These are phyloP conservation scores for Ogataea pilisensis DNA, from an alignment of 805 yeast species.

Conservation along the genomic window DNA sequence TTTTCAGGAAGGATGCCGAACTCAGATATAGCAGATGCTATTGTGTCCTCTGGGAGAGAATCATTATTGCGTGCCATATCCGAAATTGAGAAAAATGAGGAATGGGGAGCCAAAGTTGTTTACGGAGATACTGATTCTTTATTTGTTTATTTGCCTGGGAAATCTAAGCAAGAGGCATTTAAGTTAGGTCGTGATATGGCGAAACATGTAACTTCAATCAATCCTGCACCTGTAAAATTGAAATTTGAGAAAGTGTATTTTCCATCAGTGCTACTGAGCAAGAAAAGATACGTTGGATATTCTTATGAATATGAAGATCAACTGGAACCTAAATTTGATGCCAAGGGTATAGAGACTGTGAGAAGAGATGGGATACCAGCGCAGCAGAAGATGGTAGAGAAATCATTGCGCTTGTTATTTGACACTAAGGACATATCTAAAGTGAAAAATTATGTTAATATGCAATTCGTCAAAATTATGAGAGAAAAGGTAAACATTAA, in stretches of 20 bases:
- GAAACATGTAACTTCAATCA: conserved; percentile 49
- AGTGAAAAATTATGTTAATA: conserved; percentile 61
- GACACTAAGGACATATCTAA: conserved; percentile 65
- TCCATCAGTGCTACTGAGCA: conserved; percentile 77
- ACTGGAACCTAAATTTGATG: conserved; percentile 69
- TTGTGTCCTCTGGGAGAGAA: conserved; percentile 89
- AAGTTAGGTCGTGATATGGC: conserved; percentile 70
- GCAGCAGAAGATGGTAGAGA: conserved; percentile 76
- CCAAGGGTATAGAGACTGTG: conserved; percentile 94
- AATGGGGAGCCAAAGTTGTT: conserved; percentile 88
- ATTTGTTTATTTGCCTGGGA: conserved; percentile 87
- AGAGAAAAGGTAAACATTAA: conserved; percentile 61
- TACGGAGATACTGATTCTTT: conserved; percentile 96
- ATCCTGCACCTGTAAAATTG: conserved; percentile 78
- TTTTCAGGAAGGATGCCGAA: conserved; percentile 98
- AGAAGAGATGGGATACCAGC: conserved; percentile 95
- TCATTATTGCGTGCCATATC: conserved; percentile 68
- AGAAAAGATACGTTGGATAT: conserved; percentile 89
- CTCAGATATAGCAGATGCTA: conserved; percentile 90
- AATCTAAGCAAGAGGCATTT: conserved; percentile 73
- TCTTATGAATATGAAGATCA: conserved; percentile 61
- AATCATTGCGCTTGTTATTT: conserved; percentile 62
- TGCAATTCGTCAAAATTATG: conserved; percentile 64
- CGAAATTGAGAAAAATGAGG: conserved; percentile 51
- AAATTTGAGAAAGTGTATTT: conserved; percentile 92